Base-by-base conservation (phyloP, 768 basidiomycete species). In the Trametes coccinea region DNA sequence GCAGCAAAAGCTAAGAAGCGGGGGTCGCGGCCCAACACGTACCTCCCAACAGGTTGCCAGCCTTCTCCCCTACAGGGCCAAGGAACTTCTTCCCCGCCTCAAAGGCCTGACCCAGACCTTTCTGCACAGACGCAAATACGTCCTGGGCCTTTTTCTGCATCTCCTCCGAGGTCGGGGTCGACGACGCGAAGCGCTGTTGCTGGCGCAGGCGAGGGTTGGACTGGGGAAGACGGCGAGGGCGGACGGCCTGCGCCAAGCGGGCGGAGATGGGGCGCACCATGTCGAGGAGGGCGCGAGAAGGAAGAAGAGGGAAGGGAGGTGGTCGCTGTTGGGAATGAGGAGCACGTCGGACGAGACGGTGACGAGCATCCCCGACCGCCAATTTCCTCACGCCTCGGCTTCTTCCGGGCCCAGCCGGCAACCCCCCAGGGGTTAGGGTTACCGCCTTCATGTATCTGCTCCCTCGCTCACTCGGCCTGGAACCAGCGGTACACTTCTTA, bases 91-190 rank as follows among this genome's bases (percentile, higher is more conserved):
- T 78, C 5, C 81, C 79, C 46, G 73, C 73, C 63, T 81, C 80
- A 69, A 83, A 81, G 16, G 83, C 75, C 70, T 83, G 79, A 43
- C 79, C 80, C 3, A 84, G 82, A 33, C 73, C 77, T 73, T 85
- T 82, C 71, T 87, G 85, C 8, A 82, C 87, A 46, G 76, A 73
- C 51, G 81, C 78, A 61, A 89, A 75, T 44, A 82, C 79, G 55
- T 91, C 86, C 74, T 89, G 85, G 5, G 88, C 86, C 73, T 88
- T 89, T 77, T 89, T 85, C 71, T 86, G 84, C 2, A 85, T 74
- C 5, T 78, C 74, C 65, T 84, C 80, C 34, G 82, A 56, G 68
- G 55, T 71, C 47, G 71, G 67, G 44, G 68, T 65, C 49, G 67
- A 65, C 30, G 67, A 70, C 54, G 71, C 71, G 58, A 70, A 69